phyloP scores from a whole-genome alignment of 1,284 basidiomycete species.

The Tilletia indica region DNA sequence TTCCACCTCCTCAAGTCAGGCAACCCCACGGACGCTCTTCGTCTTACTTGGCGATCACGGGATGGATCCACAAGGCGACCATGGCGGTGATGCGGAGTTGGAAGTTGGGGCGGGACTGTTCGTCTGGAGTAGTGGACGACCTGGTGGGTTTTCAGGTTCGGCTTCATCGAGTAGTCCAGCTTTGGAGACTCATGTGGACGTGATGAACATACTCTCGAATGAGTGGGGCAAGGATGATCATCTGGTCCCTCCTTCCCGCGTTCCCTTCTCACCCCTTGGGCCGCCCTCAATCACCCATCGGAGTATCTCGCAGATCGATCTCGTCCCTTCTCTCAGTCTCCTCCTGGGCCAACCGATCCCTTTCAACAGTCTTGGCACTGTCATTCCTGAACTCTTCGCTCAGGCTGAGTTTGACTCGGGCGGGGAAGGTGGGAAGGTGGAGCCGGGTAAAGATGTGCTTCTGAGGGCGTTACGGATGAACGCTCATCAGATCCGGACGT shows the following conservation, averaged over 20 bases:
- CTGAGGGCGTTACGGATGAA: constrained; percentile 72
- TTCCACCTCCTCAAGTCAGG: background rate
- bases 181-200: constrained; percentile 17
- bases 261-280: constrained; percentile 43
- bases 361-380: constrained; percentile 86
- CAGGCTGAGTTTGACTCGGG: background rate
- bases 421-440: constrained; percentile 19
- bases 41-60: constrained; percentile 94
- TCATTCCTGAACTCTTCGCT: constrained; percentile 85
- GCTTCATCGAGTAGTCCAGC: background rate
- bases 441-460: constrained; percentile 52
- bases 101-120: constrained; percentile 86
- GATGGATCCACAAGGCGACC: constrained; percentile 92
- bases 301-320: constrained; percentile 85
- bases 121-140: constrained; percentile 65
- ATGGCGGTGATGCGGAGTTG: constrained; percentile 83
- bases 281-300: constrained; percentile 60
- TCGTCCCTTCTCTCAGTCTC: constrained; percentile 85
- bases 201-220: constrained; percentile 18
- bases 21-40: constrained; percentile 63
- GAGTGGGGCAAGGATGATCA: constrained; percentile 18
- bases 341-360: constrained; percentile 89
- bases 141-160: background rate
- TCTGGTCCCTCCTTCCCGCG: constrained; percentile 20
- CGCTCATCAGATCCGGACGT: constrained; percentile 72